A percentile compares a stretch with the other conserved stretches of the same genome.
These are phyloP conservation scores for Candida dubliniensis DNA, from an alignment of 1,139 yeast genomes.

Conservation along the genomic window DNA sequence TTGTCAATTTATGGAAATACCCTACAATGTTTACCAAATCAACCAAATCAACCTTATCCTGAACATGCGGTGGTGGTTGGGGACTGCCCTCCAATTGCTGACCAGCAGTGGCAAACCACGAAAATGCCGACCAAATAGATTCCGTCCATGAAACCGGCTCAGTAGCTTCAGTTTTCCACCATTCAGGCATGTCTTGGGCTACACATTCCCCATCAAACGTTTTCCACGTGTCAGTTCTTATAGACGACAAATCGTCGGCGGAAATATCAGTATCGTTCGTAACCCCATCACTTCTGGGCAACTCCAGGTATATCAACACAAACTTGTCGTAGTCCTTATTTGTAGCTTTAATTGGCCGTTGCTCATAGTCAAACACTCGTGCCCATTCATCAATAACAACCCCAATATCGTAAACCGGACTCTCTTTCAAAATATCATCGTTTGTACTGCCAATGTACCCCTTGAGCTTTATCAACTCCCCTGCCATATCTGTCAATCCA, in stretches of 20 bases:
- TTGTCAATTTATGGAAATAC: constrained; percentile 55
- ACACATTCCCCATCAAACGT: constrained; percentile 11
- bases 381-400: constrained; percentile 25
- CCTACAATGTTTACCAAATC: constrained; percentile 45
- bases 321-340: constrained; percentile 40
- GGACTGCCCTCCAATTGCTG: constrained; percentile 23
- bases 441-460: constrained; percentile 67
- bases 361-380: constrained; percentile 8
- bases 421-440: constrained; percentile 65
- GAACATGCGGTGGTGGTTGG: neutral
- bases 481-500: constrained; percentile 56
- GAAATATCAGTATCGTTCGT: constrained; percentile 16
- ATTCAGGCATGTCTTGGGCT: constrained; percentile 23
- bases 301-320: constrained; percentile 31
- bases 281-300: constrained; percentile 6
- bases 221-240: constrained; percentile 21
- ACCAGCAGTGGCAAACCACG: constrained; percentile 90
- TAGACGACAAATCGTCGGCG: constrained; percentile 25
- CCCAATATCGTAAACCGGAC: constrained; percentile 53
- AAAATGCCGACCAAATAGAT: constrained; percentile 66
- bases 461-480: constrained; percentile 18
- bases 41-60: constrained; percentile 11
- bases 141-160: constrained; percentile 65
- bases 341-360: constrained; percentile 26
- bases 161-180: constrained; percentile 47